Percentiles rank a stretch among this genome's conserved stretches.
Conservation (phyloP, 345 rosid species). For the Bruguiera sexangula region DNA sequence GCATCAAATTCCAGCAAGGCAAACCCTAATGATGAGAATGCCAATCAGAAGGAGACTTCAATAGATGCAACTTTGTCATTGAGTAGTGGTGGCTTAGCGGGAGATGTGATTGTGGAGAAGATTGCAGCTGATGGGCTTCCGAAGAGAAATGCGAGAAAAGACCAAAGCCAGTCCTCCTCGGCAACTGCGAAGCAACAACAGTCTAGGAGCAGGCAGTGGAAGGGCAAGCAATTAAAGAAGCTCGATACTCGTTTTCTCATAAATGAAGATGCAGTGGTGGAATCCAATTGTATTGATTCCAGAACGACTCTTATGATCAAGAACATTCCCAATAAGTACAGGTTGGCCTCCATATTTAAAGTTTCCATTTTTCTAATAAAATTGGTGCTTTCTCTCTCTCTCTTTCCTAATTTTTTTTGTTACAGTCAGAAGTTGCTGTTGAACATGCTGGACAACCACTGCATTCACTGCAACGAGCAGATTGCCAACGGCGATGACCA, state of each 20-base stretch:
- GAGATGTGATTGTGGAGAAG: conserved; percentile 10
- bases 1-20: conserved; percentile 3
- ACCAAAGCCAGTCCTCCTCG: conserved; percentile 15
- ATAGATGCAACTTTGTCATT: conserved; percentile 34
- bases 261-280: conserved; percentile 47
- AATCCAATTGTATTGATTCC: conserved; percentile 48
- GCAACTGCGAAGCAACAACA: conserved; percentile 27
- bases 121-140: conserved; percentile 5
- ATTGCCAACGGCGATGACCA: conserved; percentile 39
- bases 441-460: conserved; percentile 87
- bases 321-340: conserved; percentile 97
- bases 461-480: conserved; percentile 82
- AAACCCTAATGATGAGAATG: conserved; percentile 29
- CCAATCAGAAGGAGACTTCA: neutral
- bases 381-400: neutral
- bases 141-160: conserved; percentile 33
- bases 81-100: conserved; percentile 11
- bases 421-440: conserved; percentile 39
- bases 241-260: conserved; percentile 53
- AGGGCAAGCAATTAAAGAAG: conserved; percentile 38
- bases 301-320: conserved; percentile 96
- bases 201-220: conserved; percentile 45
- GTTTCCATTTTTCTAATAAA: too few relatives aligned
- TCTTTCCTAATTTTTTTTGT: neutral
- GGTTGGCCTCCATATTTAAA: conserved; percentile 30